A percentile compares a stretch with the other conserved stretches of the same genome.
These are phyloP conservation scores for Apiotrichum mycotoxinovorans DNA, from an alignment of 1,284 basidiomycete species.

Conservation along the genomic window DNA sequence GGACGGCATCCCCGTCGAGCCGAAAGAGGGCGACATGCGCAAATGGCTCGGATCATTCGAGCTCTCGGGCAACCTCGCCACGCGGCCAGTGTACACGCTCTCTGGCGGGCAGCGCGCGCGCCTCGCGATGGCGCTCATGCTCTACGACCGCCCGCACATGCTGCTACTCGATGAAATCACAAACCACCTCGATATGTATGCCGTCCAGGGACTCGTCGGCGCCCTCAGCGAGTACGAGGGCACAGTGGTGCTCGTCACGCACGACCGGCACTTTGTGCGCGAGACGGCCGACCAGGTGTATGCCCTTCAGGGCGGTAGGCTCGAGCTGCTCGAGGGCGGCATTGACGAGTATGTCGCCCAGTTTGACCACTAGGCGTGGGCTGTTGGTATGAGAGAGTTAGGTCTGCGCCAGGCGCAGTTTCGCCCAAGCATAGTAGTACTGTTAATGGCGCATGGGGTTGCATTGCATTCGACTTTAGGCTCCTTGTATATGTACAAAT, in stretches of 20 bases:
- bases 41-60: slow-evolving; percentile 56
- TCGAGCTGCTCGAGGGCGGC: slow-evolving; percentile 15
- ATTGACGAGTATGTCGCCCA: slow-evolving; percentile 18
- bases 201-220: slow-evolving; percentile 60
- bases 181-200: slow-evolving; percentile 66
- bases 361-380: background rate
- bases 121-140: slow-evolving; percentile 41
- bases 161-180: slow-evolving; percentile 64
- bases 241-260: slow-evolving; percentile 63
- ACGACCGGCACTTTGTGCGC: slow-evolving; percentile 55
- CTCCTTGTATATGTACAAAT: too few species aligned
- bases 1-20: slow-evolving; percentile 1
- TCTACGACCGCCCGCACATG: slow-evolving; percentile 41
- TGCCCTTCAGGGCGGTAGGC: slow-evolving; percentile 12
- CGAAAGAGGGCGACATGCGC: slow-evolving; percentile 53
- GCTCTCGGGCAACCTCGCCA: slow-evolving; percentile 54
- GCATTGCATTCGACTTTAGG: too few species aligned
- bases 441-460: too few species aligned
- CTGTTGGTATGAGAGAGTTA: background rate
- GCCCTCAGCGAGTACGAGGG: slow-evolving; percentile 60
- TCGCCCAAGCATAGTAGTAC: too few species aligned
- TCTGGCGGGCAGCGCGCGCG: slow-evolving; percentile 55
- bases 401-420: too few species aligned
- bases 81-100: slow-evolving; percentile 14
- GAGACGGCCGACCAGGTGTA: slow-evolving; percentile 19